phyloP scores from a whole-genome alignment of 176 grass and related monocot species.

The Carex parvula region DNA sequence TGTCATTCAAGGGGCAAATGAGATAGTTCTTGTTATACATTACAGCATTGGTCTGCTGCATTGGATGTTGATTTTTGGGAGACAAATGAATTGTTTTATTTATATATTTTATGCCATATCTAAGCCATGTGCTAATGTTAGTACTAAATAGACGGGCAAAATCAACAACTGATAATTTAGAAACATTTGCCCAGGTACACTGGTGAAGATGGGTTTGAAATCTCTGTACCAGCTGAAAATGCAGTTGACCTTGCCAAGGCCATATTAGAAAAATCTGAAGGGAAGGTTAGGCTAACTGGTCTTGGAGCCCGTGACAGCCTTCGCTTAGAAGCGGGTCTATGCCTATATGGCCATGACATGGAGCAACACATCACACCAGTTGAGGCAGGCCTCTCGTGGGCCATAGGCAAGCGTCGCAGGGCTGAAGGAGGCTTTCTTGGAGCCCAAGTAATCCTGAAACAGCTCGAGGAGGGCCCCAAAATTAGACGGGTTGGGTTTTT shows the following conservation, averaged over 20 bases:
- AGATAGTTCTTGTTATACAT: background rate
- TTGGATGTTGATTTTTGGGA: background rate
- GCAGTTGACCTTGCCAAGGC: slow-evolving; percentile 76
- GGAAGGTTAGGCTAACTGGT: slow-evolving; percentile 75
- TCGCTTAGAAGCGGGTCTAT: slow-evolving; percentile 90
- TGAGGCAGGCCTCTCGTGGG: slow-evolving; percentile 92
- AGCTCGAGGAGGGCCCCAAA: slow-evolving; percentile 81
- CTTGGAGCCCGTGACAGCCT: slow-evolving; percentile 95
- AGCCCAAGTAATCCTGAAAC: slow-evolving; percentile 85
- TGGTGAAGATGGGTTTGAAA: slow-evolving; percentile 96
- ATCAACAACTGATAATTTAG: background rate
- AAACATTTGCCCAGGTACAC: slow-evolving; percentile 66
- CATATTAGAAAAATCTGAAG: slow-evolving; percentile 85
- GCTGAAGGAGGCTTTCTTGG: slow-evolving; percentile 88
- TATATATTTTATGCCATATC: background rate
- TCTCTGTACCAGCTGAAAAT: slow-evolving; percentile 90
- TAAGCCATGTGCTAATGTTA: background rate
- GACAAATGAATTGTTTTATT: too few relatives aligned
- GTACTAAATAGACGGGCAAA: background rate
- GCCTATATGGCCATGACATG: slow-evolving; percentile 93
- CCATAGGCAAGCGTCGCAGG: slow-evolving; percentile 81
- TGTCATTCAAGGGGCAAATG: background rate
- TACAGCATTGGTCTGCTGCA: background rate
- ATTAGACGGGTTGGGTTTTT: slow-evolving; percentile 80
- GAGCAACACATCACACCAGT: slow-evolving; percentile 92